Conservation (phyloP, 1,284 basidiomycete species). For the Ustilago crameri region DNA sequence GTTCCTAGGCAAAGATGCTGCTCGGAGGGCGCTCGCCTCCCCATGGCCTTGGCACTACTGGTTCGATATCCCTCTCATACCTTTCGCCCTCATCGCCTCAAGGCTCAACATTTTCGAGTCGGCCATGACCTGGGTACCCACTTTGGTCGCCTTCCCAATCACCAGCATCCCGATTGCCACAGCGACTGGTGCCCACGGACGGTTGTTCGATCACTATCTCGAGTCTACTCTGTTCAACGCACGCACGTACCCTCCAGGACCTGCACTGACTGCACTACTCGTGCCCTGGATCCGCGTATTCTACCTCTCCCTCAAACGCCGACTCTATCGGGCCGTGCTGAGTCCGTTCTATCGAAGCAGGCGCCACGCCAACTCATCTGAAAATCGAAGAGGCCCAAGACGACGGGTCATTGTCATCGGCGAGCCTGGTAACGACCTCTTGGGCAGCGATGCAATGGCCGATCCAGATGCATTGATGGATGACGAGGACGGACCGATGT, state of each 20-base stretch:
- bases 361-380: conserved; percentile 2
- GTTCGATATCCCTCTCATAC: conserved; percentile 64
- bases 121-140: conserved; percentile 58
- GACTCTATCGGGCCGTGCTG: conserved; percentile 46
- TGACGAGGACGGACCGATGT: conserved; percentile 19
- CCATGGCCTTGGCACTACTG: conserved; percentile 63
- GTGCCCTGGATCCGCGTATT: conserved; percentile 60
- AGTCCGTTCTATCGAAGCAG: conserved; percentile 29
- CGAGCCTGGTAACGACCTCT: conserved; percentile 31
- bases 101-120: conserved; percentile 56
- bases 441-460: conserved; percentile 23
- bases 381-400: conserved; percentile 11
- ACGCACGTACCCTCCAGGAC: conserved; percentile 52
- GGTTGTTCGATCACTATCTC: conserved; percentile 26
- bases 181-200: conserved; percentile 15
- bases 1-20: conserved; percentile 50
- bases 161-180: conserved; percentile 27
- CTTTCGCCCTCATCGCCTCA: conserved; percentile 58
- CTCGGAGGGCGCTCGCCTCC: conserved; percentile 33
- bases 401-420: conserved; percentile 48
- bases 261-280: conserved; percentile 50
- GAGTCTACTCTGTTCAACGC: conserved; percentile 19
- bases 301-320: conserved; percentile 57
- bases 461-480: conserved; percentile 14
- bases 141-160: conserved; percentile 52